phyloP scores from a whole-genome alignment of 345 rosid genomes.

The Barbarea vulgaris region DNA sequence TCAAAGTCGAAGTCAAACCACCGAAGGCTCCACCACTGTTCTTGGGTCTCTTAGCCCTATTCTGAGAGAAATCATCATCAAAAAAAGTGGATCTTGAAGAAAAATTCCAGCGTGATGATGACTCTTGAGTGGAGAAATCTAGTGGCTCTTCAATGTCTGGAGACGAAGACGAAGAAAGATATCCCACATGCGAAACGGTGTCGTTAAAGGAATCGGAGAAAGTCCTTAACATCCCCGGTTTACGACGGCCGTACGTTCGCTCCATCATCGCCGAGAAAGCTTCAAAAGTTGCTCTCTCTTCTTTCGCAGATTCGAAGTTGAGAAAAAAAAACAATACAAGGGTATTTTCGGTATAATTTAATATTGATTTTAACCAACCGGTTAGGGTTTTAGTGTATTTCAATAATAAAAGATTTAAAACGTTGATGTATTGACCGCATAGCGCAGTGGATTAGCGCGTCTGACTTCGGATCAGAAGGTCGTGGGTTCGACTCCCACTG shows the following conservation, averaged over 20 bases:
- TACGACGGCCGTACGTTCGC: slow-evolving; percentile 85
- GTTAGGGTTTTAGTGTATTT: fast-evolving
- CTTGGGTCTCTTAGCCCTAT: slow-evolving; percentile 61
- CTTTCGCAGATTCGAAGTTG: background rate
- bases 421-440: slow-evolving; percentile 48
- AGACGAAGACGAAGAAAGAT: slow-evolving; percentile 51
- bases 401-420: too few relatives aligned
- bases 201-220: slow-evolving; percentile 52
- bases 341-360: background rate
- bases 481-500: slow-evolving; percentile 92
- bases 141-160: slow-evolving; percentile 28
- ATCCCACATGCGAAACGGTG: slow-evolving; percentile 33
- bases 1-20: slow-evolving; percentile 60
- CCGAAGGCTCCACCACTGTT: slow-evolving; percentile 45
- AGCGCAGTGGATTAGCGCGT: slow-evolving; percentile 99
- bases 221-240: slow-evolving; percentile 47
- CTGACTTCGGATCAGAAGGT: slow-evolving; percentile 98
- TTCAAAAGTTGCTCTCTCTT: background rate
- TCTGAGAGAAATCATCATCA: slow-evolving; percentile 9
- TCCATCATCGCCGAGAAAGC: slow-evolving; percentile 54
- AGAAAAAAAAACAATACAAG: background rate
- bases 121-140: slow-evolving; percentile 61
- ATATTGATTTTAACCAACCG: background rate
- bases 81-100: slow-evolving; percentile 26
- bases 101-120: slow-evolving; percentile 47